Evolutionary conservation across 2,329 filamentous ascomycete species (phyloP).

Genomic region (Phoma sp.): DNA sequence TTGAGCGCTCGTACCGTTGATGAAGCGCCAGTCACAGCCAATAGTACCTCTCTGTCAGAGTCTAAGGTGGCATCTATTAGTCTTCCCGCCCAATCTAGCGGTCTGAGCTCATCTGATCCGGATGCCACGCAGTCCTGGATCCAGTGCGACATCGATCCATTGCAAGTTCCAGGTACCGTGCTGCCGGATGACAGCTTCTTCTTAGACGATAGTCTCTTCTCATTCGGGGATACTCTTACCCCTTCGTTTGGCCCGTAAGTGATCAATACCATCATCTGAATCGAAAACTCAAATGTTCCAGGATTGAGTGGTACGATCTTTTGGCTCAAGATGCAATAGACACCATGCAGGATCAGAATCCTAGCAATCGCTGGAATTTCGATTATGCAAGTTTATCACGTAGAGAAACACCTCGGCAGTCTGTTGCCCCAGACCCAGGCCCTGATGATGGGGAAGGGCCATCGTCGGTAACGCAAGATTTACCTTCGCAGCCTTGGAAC

Average conservation of each 20-base stretch:
- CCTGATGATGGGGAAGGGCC: conserved; percentile 11
- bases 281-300: neutral
- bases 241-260: conserved; percentile 50
- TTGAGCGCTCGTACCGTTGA: conserved; percentile 21
- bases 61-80: conserved; percentile 6
- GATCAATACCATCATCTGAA: neutral
- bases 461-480: conserved; percentile 9
- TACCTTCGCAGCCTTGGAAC: conserved; percentile 34
- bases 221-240: conserved; percentile 37
- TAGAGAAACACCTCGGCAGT: conserved; percentile 43
- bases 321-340: conserved; percentile 53
- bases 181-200: conserved; percentile 35
- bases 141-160: conserved; percentile 21
- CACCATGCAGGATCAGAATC: conserved; percentile 43
- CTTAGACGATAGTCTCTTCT: conserved; percentile 36
- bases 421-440: conserved; percentile 37
- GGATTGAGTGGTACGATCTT: conserved; percentile 57
- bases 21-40: neutral
- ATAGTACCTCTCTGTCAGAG: conserved; percentile 2
- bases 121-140: conserved; percentile 22
- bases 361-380: conserved; percentile 46
- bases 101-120: conserved; percentile 17
- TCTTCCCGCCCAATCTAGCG: neutral
- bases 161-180: conserved; percentile 24
- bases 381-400: conserved; percentile 53